These are phyloP conservation scores for Aureobasidium sp. DNA, from an alignment of 2,329 filamentous ascomycete species.

Conservation along the genomic window DNA sequence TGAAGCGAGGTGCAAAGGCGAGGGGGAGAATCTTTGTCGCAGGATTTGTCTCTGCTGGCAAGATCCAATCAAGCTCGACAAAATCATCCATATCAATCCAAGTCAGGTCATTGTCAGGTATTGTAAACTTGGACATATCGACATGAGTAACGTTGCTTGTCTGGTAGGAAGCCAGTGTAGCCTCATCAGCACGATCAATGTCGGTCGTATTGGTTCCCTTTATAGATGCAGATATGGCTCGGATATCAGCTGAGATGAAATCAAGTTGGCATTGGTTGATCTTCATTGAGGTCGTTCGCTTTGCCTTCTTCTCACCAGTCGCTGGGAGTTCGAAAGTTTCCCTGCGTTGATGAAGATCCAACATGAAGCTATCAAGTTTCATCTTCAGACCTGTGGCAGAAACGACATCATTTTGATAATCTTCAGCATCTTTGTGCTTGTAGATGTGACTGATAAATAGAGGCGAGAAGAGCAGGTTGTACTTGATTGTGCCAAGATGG, in stretches of 20 bases:
- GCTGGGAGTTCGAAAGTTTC: conserved; percentile 83
- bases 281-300: conserved; percentile 83
- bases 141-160: conserved; percentile 29
- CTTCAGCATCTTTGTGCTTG: conserved; percentile 93
- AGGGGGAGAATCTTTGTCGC: conserved; percentile 91
- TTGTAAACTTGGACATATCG: conserved; percentile 79
- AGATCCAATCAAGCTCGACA: conserved; percentile 92
- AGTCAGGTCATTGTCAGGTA: conserved; percentile 87
- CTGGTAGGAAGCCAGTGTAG: conserved; percentile 46
- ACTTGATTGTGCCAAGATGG: conserved; percentile 97
- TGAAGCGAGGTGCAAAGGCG: conserved; percentile 87
- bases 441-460: conserved; percentile 95
- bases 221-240: conserved; percentile 87
- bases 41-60: conserved; percentile 81
- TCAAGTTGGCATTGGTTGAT: conserved; percentile 93
- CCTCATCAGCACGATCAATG: conserved; percentile 58
- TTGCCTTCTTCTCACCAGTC: conserved; percentile 56
- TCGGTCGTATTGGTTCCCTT: conserved; percentile 70
- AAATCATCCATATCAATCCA: conserved; percentile 99
- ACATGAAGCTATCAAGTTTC: conserved; percentile 91
- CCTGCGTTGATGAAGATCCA: conserved; percentile 87
- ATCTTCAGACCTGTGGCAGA: conserved; percentile 96
- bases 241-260: conserved; percentile 80
- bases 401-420: conserved; percentile 67
- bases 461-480: conserved; percentile 84